These are phyloP conservation scores for Aspergillus eucalypticola DNA, from an alignment of 2,329 filamentous ascomycete species.

Conservation along the genomic window DNA sequence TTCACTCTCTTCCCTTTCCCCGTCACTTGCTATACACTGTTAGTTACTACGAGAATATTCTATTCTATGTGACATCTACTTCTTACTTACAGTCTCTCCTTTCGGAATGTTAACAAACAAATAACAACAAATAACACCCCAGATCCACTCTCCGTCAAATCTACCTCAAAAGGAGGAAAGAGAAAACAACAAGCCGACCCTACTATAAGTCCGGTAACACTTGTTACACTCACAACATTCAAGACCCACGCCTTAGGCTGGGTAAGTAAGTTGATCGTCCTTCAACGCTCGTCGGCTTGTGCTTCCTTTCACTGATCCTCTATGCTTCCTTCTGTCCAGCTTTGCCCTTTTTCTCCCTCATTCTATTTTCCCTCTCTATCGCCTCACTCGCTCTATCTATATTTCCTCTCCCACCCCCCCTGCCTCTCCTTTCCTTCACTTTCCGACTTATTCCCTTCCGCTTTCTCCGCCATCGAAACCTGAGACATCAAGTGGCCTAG, in stretches of 20 bases:
- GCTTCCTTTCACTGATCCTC: constrained; percentile 8
- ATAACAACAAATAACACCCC: too few species aligned
- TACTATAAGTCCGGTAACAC: constrained; percentile 1
- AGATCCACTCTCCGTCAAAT: neutral
- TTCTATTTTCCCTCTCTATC: neutral
- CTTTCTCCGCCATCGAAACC: constrained; percentile 1
- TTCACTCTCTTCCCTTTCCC: too few species aligned
- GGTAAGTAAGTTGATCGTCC: constrained; percentile 22
- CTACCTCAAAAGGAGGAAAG: neutral
- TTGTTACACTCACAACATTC: constrained; percentile 10
- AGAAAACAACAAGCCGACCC: neutral
- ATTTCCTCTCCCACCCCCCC: neutral
- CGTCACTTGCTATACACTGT: too few species aligned
- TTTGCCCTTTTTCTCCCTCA: constrained; percentile 6
- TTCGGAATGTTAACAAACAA: too few species aligned
- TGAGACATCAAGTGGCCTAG: constrained; percentile 18
- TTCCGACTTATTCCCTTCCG: neutral
- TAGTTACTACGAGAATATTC: too few species aligned
- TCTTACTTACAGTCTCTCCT: too few species aligned
- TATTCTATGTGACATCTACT: too few species aligned
- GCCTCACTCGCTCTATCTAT: constrained; percentile 10
- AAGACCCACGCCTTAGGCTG: constrained; percentile 17
- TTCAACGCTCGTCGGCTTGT: constrained; percentile 18
- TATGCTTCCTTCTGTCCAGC: constrained; percentile 7
- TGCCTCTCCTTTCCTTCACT: neutral